phyloP scores from a whole-genome alignment of 257 asterid species.

The Salvia splendens region DNA sequence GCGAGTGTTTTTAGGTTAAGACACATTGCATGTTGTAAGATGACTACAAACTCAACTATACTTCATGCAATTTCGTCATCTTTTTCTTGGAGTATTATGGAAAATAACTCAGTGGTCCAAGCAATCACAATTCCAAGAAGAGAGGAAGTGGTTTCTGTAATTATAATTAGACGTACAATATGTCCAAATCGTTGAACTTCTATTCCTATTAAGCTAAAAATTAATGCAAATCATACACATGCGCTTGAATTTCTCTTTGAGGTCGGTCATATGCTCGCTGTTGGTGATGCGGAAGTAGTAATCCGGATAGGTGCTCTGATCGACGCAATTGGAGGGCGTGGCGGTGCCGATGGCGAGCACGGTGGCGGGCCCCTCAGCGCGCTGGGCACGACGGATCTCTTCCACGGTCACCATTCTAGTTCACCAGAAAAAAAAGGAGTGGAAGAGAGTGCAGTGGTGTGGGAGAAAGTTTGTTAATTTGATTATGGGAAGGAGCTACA shows the following conservation, averaged over 20 bases:
- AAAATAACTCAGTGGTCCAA: too few species aligned
- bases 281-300: constrained; percentile 73
- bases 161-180: too few species aligned
- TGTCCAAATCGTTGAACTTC: too few species aligned
- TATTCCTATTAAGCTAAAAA: neutral
- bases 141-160: too few species aligned
- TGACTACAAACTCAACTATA: too few species aligned
- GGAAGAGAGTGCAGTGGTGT: neutral
- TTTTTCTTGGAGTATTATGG: neutral
- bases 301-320: constrained; percentile 68
- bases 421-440: constrained; percentile 5
- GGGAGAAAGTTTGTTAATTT: too few species aligned
- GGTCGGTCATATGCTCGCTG: constrained; percentile 63
- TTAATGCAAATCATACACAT: constrained; percentile 51
- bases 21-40: neutral
- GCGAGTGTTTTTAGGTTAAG: neutral
- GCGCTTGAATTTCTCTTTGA: constrained; percentile 71
- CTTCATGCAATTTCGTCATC: neutral
- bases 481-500: neutral
- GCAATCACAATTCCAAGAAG: too few species aligned
- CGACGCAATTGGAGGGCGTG: constrained; percentile 64
- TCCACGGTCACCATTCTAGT: constrained; percentile 62
- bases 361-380: constrained; percentile 84
- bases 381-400: constrained; percentile 61
- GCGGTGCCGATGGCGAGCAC: constrained; percentile 75